Base-by-base conservation (phyloP, 139 green algal genomes). In the Eudorina sp. region DNA sequence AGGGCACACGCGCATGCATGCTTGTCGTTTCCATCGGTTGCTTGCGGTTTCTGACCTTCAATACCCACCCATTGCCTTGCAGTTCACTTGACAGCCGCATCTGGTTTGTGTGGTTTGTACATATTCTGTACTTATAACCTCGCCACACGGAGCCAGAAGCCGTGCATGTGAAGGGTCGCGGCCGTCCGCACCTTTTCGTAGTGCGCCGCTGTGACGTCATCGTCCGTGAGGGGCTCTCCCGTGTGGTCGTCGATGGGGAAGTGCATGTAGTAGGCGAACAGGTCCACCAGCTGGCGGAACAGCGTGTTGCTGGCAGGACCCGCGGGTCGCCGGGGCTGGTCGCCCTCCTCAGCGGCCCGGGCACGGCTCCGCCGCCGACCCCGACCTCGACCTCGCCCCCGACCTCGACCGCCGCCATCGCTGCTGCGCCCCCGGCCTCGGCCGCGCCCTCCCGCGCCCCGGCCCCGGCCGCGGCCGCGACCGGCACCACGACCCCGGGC, bases 181-280 rank as follows among this genome's bases (percentile, higher is more conserved):
- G 29, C 62, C 16, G 4, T 31, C 40, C 84, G 4, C 31, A 95
- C 93, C 90, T 94, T 95, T 34, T 97, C 95, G 84, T 98, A 98
- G 86, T 98, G 95, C 21, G 53, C 31, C 29, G 80, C 77, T 11
- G 88, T 88, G 23, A 98, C 85, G 4, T 98, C 95, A 31, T 98
- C 97, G 34, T 99, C 97, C 3, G 88, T 93, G 23, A 98, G 89
- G 45, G 96, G 92, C 60, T 97, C 93, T 1, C 97, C 97, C 16
- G 95, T 98, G 92, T 99, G 96, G 91, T 99, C 95, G 86, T 99
- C 90, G n/a, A 99, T 96, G 74, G 97, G 95, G 93, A 99, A 99
- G 68, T 90, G 55, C 48, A 95, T 90, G 93, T 98, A 99, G 91
- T 97, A 98, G 34, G 89, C 78, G 45, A 98, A 86, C 78, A 98